Evolutionary conservation across 225 moss, liverwort and hornwort species (phyloP), one percentile per base, ranked within the genome.

Genomic region (Climacium dendroides): DNA sequence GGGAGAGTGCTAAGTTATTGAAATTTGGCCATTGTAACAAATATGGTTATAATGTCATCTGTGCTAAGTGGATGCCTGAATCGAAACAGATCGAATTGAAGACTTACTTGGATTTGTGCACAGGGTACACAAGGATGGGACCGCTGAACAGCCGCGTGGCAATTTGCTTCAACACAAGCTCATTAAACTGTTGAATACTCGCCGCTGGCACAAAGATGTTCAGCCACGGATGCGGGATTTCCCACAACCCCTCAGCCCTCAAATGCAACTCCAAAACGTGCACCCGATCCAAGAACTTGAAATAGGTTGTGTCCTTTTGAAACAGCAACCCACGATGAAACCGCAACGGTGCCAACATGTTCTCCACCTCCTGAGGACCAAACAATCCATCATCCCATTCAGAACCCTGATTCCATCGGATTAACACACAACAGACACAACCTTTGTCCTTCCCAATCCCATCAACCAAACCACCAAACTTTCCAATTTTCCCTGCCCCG

Each of bases 151-250:
- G 90, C 69, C 70, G 62, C 2, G 86, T 86, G 15, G 87, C 85
- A 9, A 96, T 89, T 79, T 88, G 85, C 77, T 91, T 90, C 84
- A 98, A 89, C 52, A 98, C 95, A 13, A 89, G 91, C 39, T 39
- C 76, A 65, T 98, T 91, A 48, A 98, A 95, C 20, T 84, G 87
- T 9, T 85, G 62, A 67, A 98, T 93, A 65, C 94, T 88, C 1
- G 94, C 93, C 0, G 92, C 94, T 1, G 97, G 96, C 52, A 98
- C 93, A 62, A 98, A 94, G 47, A 98, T 35, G 79, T 98, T 90
- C 14, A 98, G 78, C 97, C 97, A 98, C 1, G 97, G 96, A 78
- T 98, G 97, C 0, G 93, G 96, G 57, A 98, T 95, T 9, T 95
- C 93, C 97, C 97, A 98, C 85, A 90, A 23, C 1, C 93, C 94